These are phyloP conservation scores for Aureobasidium sp. DNA, from an alignment of 2,329 filamentous ascomycete genomes.

Conservation along the genomic window DNA sequence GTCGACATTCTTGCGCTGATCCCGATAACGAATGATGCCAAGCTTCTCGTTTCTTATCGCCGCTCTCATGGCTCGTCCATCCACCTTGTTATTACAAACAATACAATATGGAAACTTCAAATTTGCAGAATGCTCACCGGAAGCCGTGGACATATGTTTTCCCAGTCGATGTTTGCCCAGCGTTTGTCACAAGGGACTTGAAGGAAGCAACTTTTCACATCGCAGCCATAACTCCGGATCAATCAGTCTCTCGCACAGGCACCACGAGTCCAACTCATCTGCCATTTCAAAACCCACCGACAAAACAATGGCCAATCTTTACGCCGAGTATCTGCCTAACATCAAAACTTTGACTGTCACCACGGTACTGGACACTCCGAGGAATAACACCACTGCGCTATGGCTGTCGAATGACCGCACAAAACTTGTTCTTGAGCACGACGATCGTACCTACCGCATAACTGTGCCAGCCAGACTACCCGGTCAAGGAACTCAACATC, in stretches of 20 bases:
- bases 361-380: slow-evolving; percentile 39
- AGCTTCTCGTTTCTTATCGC: not conserved
- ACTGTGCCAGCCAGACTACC: slow-evolving; percentile 38
- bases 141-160: too few species aligned
- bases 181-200: too few species aligned
- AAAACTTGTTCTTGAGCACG: slow-evolving; percentile 37
- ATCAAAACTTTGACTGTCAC: slow-evolving; percentile 52
- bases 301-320: slow-evolving; percentile 33
- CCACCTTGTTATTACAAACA: not conserved
- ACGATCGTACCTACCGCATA: slow-evolving; percentile 35
- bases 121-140: too few species aligned
- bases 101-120: too few species aligned
- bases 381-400: slow-evolving; percentile 35
- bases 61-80: not conserved
- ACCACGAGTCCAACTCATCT: not conserved
- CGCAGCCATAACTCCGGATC: too few species aligned
- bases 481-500: slow-evolving; percentile 27
- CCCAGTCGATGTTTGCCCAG: too few species aligned
- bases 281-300: not conserved
- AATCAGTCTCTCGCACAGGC: too few species aligned
- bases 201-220: too few species aligned
- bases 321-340: slow-evolving; percentile 52
- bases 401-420: slow-evolving; percentile 36
- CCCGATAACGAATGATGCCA: not conserved
- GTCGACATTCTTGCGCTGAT: not conserved